Base-by-base conservation (phyloP, 257 asterid genomes). In the Penstemon davidsonii region DNA sequence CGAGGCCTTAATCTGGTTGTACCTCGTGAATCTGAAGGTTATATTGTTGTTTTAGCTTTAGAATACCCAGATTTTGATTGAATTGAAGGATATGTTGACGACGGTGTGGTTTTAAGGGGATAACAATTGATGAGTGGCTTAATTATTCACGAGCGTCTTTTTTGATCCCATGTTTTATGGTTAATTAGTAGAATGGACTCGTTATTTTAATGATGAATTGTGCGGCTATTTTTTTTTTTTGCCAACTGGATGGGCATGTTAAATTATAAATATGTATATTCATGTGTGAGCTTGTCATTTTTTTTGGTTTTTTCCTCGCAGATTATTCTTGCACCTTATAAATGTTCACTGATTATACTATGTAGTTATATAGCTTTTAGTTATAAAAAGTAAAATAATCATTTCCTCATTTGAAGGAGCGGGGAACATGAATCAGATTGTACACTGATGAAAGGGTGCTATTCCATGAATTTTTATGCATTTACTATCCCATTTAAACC, bases 1-100 rank as follows among this genome's bases (percentile, higher is more conserved):
- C 8, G 60, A 65, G 49, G 63, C 59, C 60, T 19, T 42, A 52
- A 63, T 62, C 33, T 71, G 67, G 25, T 63, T 55, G 84, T 68
- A 56, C 71, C 47, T 54, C 19, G 61, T 46, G 73, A 42, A 36
- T 75, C 25, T 52, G 38, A 15, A 64, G 55, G 51, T 46, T 65
- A 59, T 45, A 49, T 18, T 38, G 13, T 15, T 10, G 42, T 38
- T 71, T 71, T 45, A 68, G 59, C 45, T 60, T 69, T 66, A 43
- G 60, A n/a, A 54, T 52, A 7, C 51, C 72, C 19, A 5, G 63
- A 38, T 72, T 73, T 42, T 66, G 47, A 62, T 44, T 74, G 60
- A 68, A 43, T 64, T 74, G 56, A 67, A 71, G 73, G 46, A 33
- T 7, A 38, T 60, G 49, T 19, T 41, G 56, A 37, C 12, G 62